Evolutionary conservation across 371 early-diverging fungal species (phyloP).

Genomic region (Actinomortierella wolfii): DNA sequence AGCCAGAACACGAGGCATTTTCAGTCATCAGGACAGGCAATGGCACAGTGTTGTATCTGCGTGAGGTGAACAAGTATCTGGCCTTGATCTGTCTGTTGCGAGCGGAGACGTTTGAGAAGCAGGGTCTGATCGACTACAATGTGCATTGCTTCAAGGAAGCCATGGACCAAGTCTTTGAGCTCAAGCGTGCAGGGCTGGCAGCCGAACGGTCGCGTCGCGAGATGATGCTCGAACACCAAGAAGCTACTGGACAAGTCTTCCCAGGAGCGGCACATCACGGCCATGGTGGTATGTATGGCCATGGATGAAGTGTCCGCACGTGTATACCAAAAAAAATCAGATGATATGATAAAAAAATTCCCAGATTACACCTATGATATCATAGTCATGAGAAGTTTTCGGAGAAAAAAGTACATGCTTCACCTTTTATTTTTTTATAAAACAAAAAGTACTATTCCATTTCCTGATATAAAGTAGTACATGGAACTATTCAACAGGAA

Average conservation of each 20-base stretch:
- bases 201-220: constrained; percentile 34
- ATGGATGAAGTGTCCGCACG: no score
- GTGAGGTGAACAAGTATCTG: constrained; percentile 76
- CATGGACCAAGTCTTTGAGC: constrained; percentile 71
- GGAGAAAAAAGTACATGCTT: no score
- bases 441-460: no score
- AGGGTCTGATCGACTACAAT: constrained; percentile 89
- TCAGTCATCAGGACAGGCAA: constrained; percentile 80
- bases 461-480: no score
- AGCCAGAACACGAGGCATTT: constrained; percentile 47
- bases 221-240: constrained; percentile 23
- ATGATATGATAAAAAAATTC: background rate
- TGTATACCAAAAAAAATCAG: background rate
- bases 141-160: constrained; percentile 81
- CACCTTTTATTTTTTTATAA: no score
- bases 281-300: constrained; percentile 26
- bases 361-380: background rate
- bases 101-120: constrained; percentile 87
- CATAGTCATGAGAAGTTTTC: no score
- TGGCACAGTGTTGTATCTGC: constrained; percentile 82
- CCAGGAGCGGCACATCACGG: constrained; percentile 20
- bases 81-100: constrained; percentile 83
- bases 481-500: no score
- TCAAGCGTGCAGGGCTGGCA: constrained; percentile 36
- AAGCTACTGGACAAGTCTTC: constrained; percentile 20